These are phyloP conservation scores for Trichophaea hybrida DNA, from an alignment of 2,329 filamentous ascomycete genomes.

Conservation along the genomic window DNA sequence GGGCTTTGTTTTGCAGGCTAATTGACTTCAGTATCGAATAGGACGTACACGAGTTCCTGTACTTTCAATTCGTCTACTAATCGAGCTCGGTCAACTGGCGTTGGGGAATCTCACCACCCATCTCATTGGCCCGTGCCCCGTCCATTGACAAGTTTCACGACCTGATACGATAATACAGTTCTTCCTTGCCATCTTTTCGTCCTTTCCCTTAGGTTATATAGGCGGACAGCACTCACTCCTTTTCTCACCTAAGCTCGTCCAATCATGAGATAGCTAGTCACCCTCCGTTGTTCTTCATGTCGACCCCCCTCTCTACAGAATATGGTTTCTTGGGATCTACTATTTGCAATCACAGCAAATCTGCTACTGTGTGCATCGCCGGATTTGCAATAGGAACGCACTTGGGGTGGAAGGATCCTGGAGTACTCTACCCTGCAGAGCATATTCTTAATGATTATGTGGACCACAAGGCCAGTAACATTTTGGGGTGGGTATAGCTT, in stretches of 20 bases:
- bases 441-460: not conserved
- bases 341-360: not conserved
- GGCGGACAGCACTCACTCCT: not conserved
- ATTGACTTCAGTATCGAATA: not conserved
- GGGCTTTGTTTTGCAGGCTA: not conserved
- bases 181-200: not conserved
- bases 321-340: not conserved
- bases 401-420: not conserved
- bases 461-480: not conserved
- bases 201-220: not conserved
- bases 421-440: not conserved
- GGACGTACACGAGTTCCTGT: not conserved
- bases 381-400: not conserved
- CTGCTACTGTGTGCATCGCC: not conserved
- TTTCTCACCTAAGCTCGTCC: not conserved
- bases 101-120: not conserved
- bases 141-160: not conserved
- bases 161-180: not conserved
- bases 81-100: not conserved
- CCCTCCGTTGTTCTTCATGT: not conserved
- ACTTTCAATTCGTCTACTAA: not conserved
- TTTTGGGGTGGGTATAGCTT: not conserved
- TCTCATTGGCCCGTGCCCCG: not conserved
- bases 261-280: not conserved
- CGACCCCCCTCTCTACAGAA: not conserved